A percentile compares a stretch with the other conserved stretches of the same genome.
phyloP scores from a whole-genome alignment of 2,329 filamentous ascomycete genomes.

The Furcasterigmium furcatum region DNA sequence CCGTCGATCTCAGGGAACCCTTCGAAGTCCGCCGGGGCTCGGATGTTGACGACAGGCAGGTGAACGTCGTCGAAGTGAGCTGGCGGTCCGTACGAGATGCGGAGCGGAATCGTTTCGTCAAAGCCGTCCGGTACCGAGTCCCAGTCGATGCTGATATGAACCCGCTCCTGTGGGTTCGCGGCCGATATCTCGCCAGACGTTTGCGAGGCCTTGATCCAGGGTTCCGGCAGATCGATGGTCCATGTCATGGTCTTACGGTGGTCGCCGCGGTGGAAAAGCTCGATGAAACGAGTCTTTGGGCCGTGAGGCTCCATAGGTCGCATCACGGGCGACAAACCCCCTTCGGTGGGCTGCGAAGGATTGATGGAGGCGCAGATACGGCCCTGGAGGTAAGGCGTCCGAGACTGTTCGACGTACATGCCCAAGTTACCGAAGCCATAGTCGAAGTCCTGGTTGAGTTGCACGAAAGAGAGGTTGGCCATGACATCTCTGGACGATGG shows the following conservation, averaged over 20 bases:
- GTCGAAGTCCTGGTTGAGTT: slow-evolving; percentile 29
- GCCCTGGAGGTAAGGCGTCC: slow-evolving; percentile 51
- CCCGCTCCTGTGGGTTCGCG: slow-evolving; percentile 24
- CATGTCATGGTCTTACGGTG: slow-evolving; percentile 16
- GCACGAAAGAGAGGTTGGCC: slow-evolving; percentile 43
- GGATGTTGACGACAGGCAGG: slow-evolving; percentile 8
- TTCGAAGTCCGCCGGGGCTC: slow-evolving; percentile 7
- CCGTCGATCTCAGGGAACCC: slow-evolving; percentile 14
- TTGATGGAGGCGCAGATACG: slow-evolving; percentile 50
- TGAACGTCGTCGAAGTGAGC: slow-evolving; percentile 10
- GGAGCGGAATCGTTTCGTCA: slow-evolving; percentile 8
- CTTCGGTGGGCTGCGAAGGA: slow-evolving; percentile 19
- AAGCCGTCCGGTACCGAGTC: slow-evolving; percentile 25
- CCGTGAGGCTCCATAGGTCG: slow-evolving; percentile 45
- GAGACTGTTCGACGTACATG: slow-evolving; percentile 45
- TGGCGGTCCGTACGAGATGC: neutral
- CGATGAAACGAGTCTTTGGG: slow-evolving; percentile 38
- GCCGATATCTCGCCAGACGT: slow-evolving; percentile 2
- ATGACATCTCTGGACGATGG: slow-evolving; percentile 43
- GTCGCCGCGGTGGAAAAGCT: slow-evolving; percentile 44
- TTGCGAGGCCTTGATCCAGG: slow-evolving; percentile 7
- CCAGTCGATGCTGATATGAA: slow-evolving; percentile 45
- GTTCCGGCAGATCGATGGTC: slow-evolving; percentile 8
- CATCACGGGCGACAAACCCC: slow-evolving; percentile 30
- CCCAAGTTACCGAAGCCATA: slow-evolving; percentile 41